Evolutionary conservation across 2,329 filamentous ascomycete genomes (phyloP).

Genomic region (Onygenales sp.): DNA sequence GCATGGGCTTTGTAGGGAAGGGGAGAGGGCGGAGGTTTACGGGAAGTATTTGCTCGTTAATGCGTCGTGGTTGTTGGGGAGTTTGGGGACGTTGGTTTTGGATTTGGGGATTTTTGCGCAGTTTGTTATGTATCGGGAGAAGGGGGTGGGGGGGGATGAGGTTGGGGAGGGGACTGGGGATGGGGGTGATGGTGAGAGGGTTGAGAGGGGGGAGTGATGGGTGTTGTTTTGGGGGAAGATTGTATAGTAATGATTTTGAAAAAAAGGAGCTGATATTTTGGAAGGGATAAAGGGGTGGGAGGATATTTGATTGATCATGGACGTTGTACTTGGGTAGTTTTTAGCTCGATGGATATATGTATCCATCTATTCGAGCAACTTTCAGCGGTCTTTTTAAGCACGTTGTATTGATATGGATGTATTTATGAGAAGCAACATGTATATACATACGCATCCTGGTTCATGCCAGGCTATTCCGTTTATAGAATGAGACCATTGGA

Average conservation of each 20-base stretch:
- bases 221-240: too few species aligned
- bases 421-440: too few species aligned
- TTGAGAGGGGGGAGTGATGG: neutral
- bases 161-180: conserved; percentile 6
- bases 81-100: conserved; percentile 73
- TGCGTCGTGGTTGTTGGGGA: conserved; percentile 80
- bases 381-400: too few species aligned
- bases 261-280: too few species aligned
- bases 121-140: conserved; percentile 69
- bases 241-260: neutral
- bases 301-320: neutral
- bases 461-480: too few species aligned
- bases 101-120: conserved; percentile 83
- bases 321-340: neutral
- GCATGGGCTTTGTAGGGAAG: conserved; percentile 45
- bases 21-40: conserved; percentile 61
- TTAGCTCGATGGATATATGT: neutral
- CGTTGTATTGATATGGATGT: too few species aligned
- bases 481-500: too few species aligned
- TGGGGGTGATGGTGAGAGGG: neutral
- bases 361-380: too few species aligned
- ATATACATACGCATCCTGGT: too few species aligned
- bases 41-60: conserved; percentile 80
- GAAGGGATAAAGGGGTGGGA: neutral
- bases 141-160: conserved; percentile 18